phyloP scores from a whole-genome alignment of 441 rosid species.

The Croton laevigatus region DNA sequence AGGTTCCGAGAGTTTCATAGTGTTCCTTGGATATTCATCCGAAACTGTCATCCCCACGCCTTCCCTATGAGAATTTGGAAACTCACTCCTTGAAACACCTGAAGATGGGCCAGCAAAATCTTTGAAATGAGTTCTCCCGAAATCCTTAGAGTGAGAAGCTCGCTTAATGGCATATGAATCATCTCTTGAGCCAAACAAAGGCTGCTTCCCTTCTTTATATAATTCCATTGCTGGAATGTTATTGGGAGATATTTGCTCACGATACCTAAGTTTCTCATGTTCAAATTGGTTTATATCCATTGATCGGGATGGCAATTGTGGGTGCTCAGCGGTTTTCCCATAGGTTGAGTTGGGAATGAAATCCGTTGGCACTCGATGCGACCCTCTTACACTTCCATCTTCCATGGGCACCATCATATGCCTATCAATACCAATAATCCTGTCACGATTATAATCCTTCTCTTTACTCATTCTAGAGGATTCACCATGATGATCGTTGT shows the following conservation, averaged over 20 bases:
- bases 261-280: conserved; percentile 35
- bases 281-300: conserved; percentile 31
- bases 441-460: conserved; percentile 32
- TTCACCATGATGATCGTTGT: conserved; percentile 39
- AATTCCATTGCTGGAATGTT: conserved; percentile 27
- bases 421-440: conserved; percentile 29
- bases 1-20: conserved; percentile 34
- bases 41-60: conserved; percentile 31
- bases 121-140: conserved; percentile 26
- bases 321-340: conserved; percentile 32
- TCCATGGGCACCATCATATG: conserved; percentile 33
- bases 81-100: conserved; percentile 33
- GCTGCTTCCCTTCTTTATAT: conserved; percentile 32
- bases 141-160: conserved; percentile 34
- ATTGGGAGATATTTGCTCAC: conserved; percentile 34
- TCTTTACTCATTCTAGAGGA: conserved; percentile 35
- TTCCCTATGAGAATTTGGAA: conserved; percentile 31
- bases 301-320: conserved; percentile 24
- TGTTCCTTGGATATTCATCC: conserved; percentile 38
- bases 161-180: conserved; percentile 27
- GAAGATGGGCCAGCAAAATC: conserved; percentile 39
- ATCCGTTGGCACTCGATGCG: conserved; percentile 30
- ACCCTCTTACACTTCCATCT: conserved; percentile 32
- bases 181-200: conserved; percentile 32
- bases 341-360: conserved; percentile 31